Conservation (phyloP, 768 basidiomycete species). For the Fomitopsis serialis region DNA sequence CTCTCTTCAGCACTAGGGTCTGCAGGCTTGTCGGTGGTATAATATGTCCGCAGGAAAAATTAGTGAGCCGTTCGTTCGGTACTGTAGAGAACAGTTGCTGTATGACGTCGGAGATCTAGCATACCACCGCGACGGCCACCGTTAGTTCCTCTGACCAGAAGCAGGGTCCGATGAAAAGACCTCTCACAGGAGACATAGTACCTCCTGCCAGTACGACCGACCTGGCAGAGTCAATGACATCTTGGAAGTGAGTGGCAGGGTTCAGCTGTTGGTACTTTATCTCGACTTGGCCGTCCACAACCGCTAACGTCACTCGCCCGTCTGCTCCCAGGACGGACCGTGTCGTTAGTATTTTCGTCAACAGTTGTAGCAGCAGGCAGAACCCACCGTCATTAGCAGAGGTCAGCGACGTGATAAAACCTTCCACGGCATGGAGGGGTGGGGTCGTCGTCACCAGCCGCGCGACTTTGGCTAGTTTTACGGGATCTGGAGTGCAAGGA, state of each 20-base stretch:
- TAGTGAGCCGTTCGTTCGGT: conserved; percentile 54
- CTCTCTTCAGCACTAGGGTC: conserved; percentile 66
- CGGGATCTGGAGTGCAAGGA: conserved; percentile 12
- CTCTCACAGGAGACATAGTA: conserved; percentile 92
- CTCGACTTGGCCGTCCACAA: conserved; percentile 43
- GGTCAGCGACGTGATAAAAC: conserved; percentile 73
- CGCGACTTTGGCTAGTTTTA: conserved; percentile 20
- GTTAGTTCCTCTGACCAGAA: no score
- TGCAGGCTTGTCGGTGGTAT: conserved; percentile 77
- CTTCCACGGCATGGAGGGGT: conserved; percentile 75
- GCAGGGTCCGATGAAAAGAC: no score
- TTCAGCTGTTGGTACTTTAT: conserved; percentile 92
- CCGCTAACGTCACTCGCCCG: conserved; percentile 59
- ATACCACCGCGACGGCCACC: not conserved
- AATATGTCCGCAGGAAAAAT: conserved; percentile 90
- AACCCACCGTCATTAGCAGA: conserved; percentile 65
- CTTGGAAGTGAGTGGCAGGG: conserved; percentile 79
- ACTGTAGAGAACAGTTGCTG: conserved; percentile 74
- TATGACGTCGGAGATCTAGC: conserved; percentile 81
- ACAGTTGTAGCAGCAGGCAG: not conserved
- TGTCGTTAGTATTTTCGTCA: not conserved
- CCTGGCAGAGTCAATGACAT: conserved; percentile 76
- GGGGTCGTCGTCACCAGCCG: conserved; percentile 43
- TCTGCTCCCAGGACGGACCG: conserved; percentile 37
- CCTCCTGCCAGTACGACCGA: conserved; percentile 92